Evolutionary conservation across 2,329 filamentous ascomycete genomes (phyloP).

Genomic region (Aurifilum marmelostoma): DNA sequence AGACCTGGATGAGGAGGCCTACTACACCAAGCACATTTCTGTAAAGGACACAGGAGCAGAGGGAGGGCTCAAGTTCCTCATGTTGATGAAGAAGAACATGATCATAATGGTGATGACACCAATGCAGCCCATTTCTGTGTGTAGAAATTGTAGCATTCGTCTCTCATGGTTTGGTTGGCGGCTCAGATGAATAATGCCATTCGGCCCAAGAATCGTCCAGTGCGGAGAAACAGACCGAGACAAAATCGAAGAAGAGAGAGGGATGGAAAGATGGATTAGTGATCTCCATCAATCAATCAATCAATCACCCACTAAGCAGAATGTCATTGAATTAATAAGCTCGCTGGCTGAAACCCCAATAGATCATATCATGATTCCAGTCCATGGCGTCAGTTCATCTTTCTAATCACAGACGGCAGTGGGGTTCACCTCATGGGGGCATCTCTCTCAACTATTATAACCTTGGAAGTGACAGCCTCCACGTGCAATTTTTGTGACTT

Average conservation of each 20-base stretch:
- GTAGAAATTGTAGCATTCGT: neutral
- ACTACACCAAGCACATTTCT: neutral
- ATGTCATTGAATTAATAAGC: slow-evolving; percentile 6
- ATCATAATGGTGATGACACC: neutral
- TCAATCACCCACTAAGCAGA: too few relatives aligned
- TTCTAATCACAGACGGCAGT: neutral
- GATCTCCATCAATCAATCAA: neutral
- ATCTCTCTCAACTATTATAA: neutral
- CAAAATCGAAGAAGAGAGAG: neutral
- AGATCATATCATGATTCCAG: neutral
- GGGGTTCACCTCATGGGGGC: neutral
- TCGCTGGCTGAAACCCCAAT: neutral
- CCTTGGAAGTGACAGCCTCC: neutral
- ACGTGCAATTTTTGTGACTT: neutral
- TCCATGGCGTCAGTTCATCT: slow-evolving; percentile 12
- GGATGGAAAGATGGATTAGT: neutral
- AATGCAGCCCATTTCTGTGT: neutral
- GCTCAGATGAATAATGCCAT: neutral
- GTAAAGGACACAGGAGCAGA: neutral
- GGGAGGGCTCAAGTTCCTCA: neutral
- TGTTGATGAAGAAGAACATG: neutral
- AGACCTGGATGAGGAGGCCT: neutral
- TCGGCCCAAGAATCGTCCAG: too few relatives aligned
- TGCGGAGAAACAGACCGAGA: neutral
- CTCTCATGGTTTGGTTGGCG: neutral